Evolutionary conservation across 192 early-diverging fungal species (phyloP).

Genomic region (Pilobolus umbonatus): DNA sequence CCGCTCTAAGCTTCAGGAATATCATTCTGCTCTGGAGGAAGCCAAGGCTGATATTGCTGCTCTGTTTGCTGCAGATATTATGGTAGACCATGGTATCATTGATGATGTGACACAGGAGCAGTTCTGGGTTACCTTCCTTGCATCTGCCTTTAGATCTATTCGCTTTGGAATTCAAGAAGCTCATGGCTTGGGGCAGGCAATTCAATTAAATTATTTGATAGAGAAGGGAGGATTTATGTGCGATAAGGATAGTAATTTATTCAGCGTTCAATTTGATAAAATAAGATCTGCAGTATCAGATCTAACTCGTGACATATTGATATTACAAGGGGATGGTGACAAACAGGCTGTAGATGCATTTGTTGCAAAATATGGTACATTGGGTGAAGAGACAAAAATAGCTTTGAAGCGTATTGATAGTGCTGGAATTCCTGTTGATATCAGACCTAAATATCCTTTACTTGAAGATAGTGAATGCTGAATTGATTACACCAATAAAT

Average conservation of each 20-base stretch:
- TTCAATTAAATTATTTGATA: slow-evolving; percentile 63
- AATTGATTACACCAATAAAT: too few relatives aligned
- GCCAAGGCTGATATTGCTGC: slow-evolving; percentile 74
- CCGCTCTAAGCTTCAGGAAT: slow-evolving; percentile 59
- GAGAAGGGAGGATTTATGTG: slow-evolving; percentile 62
- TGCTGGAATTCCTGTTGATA: slow-evolving; percentile 36
- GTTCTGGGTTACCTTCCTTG: slow-evolving; percentile 71
- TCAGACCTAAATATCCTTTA: slow-evolving; percentile 30
- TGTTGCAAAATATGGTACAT: slow-evolving; percentile 46
- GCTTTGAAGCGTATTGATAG: slow-evolving; percentile 52
- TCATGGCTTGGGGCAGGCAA: slow-evolving; percentile 67
- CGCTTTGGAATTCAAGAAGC: slow-evolving; percentile 69
- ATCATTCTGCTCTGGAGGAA: slow-evolving; percentile 71
- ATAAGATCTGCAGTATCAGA: slow-evolving; percentile 53
- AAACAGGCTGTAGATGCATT: slow-evolving; percentile 56
- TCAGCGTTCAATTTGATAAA: slow-evolving; percentile 55
- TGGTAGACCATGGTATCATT: slow-evolving; percentile 56
- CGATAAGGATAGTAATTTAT: slow-evolving; percentile 34
- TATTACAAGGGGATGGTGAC: slow-evolving; percentile 69
- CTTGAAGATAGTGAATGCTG: too few relatives aligned
- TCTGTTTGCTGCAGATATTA: slow-evolving; percentile 53
- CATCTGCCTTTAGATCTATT: slow-evolving; percentile 66
- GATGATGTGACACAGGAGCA: slow-evolving; percentile 51
- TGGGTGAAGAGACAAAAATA: slow-evolving; percentile 42
- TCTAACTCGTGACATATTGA: slow-evolving; percentile 59